Evolutionary conservation across 1,284 basidiomycete genomes (phyloP).

Genomic region (Naganishia liquefaciens): DNA sequence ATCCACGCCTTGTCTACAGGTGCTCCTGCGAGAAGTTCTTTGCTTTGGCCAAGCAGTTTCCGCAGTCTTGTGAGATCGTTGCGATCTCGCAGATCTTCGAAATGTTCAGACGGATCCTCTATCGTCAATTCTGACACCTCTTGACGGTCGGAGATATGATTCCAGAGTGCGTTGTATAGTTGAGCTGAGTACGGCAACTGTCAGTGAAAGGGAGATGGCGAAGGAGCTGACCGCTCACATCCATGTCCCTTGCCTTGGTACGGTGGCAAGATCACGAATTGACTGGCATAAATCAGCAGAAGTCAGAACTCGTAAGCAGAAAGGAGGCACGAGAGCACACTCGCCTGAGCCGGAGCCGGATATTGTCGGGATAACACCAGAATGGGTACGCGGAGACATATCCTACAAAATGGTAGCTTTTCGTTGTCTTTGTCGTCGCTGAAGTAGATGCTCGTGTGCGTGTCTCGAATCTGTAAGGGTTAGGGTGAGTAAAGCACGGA

Average conservation of each 20-base stretch:
- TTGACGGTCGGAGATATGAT: conserved; percentile 66
- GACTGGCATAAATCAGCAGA: conserved; percentile 57
- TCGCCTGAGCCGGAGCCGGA: conserved; percentile 79
- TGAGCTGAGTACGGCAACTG: conserved; percentile 62
- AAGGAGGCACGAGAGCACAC: conserved; percentile 35
- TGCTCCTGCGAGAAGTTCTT: conserved; percentile 65
- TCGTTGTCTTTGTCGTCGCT: conserved; percentile 40
- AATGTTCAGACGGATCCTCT: conserved; percentile 94
- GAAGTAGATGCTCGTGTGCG: conserved; percentile 59
- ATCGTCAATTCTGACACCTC: conserved; percentile 86
- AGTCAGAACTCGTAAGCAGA: conserved; percentile 3
- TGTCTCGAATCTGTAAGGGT: conserved; percentile 70
- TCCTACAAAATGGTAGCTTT: conserved; percentile 84
- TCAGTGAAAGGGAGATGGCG: background rate
- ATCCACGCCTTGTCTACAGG: conserved; percentile 77
- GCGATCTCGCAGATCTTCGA: conserved; percentile 90
- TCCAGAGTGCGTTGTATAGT: conserved; percentile 84
- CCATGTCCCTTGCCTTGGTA: conserved; percentile 89
- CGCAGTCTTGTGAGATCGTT: conserved; percentile 75
- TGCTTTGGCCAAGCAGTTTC: conserved; percentile 39
- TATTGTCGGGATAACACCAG: conserved; percentile 86
- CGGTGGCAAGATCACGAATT: conserved; percentile 90
- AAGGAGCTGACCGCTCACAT: conserved; percentile 59
- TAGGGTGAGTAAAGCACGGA: background rate
- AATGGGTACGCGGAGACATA: conserved; percentile 91